These are phyloP conservation scores for Debaryomycetaceae sp. DNA, from an alignment of 1,139 yeast genomes.

Conservation along the genomic window DNA sequence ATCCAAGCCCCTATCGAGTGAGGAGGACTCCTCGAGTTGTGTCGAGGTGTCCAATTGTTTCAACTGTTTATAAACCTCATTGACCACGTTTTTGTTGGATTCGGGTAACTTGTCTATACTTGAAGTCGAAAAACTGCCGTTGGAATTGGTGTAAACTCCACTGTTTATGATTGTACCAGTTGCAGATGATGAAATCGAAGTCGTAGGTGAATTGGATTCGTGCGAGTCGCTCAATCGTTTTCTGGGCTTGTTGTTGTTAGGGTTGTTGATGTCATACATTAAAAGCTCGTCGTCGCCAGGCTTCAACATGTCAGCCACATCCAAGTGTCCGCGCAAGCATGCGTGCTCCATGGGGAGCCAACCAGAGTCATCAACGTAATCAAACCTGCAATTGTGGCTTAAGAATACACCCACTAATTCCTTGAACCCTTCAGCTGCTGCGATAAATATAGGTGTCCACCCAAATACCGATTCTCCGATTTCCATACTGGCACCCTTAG, in stretches of 20 bases:
- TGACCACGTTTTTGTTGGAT: constrained; percentile 28
- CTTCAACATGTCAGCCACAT: constrained; percentile 56
- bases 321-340: constrained; percentile 80
- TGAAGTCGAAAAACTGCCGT: constrained; percentile 15
- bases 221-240: constrained; percentile 8
- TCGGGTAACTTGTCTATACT: constrained; percentile 43
- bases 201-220: constrained; percentile 5
- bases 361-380: constrained; percentile 75
- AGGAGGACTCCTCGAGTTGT: constrained; percentile 2
- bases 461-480: constrained; percentile 76
- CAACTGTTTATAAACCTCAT: constrained; percentile 39
- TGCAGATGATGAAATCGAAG: constrained; percentile 11
- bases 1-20: neutral
- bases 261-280: constrained; percentile 36
- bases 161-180: neutral
- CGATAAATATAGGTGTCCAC: constrained; percentile 92
- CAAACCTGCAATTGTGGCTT: constrained; percentile 48
- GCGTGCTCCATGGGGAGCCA: constrained; percentile 99
- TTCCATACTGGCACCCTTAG: constrained; percentile 63
- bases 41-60: constrained; percentile 16
- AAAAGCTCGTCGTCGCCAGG: constrained; percentile 38
- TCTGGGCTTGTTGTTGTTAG: constrained; percentile 34
- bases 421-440: constrained; percentile 79
- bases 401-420: constrained; percentile 56
- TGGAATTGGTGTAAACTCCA: constrained; percentile 3